Evolutionary conservation across 768 basidiomycete species (phyloP), one percentile per base, ranked within the genome.

Genomic region (Suillus variegatus): DNA sequence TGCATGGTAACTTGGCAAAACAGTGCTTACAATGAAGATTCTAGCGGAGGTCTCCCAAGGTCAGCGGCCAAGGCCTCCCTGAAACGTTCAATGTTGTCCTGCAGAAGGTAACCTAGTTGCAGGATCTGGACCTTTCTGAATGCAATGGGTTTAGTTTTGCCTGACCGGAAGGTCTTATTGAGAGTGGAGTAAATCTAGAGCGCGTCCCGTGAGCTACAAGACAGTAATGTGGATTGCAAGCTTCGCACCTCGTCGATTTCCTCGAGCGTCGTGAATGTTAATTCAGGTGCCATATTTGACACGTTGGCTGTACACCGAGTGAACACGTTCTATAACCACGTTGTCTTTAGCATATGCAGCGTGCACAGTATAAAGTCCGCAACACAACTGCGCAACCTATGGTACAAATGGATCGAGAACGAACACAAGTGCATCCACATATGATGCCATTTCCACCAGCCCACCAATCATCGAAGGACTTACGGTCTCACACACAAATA

Each of bases 51-150:
- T 55, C 91, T 82, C 4, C 88, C 87, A 16, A 95, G 77, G 71
- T 95, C 94, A 6, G 74, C 66, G 2, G 76, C 73, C 66, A 93
- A 73, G 0, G 93, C 82, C 32, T 85, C 81, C 51, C 85, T 81
- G 70, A 94, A 85, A 18, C 79, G 84, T 41, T 84, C 77, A 22
- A 78, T 70, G 72, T 95, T 93, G 76, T 95, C 93, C 73, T 91
- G 82, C 70, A 93, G 38, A 68, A 92, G 77, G 73, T 92, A 91
- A 9, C 83, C 87, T 14, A 95, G 83, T 71, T 89, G 85, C n/a
- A 88, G 82, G 32, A 95, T 81, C 77, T 94, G 92, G 52, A 86
- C 83, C 76, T 88, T 93, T 70, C 94, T 83, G 72, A 83, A 92
- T 14, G 82, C 82, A 63, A 94, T 79, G n/a, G 85, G 76, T 71